Evolutionary conservation across 805 yeast species (phyloP).

Genomic region (Maudiozyma turicensis): DNA sequence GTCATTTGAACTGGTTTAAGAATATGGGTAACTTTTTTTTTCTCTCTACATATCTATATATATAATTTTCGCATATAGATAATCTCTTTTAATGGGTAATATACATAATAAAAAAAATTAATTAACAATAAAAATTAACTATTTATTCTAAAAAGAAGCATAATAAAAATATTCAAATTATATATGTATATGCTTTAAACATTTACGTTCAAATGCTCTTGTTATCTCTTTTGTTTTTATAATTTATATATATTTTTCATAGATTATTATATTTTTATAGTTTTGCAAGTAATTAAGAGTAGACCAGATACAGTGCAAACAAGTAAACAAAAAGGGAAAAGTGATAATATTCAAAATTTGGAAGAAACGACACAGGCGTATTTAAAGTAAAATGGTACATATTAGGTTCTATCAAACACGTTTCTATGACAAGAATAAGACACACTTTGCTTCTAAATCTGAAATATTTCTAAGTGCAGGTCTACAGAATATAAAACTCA

Average conservation of each 20-base stretch:
- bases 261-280: neutral
- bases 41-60: neutral
- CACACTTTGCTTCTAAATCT: no score
- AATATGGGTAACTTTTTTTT: slow-evolving; percentile 1
- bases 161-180: no score
- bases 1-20: neutral
- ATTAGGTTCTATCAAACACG: no score
- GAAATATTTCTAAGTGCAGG: no score
- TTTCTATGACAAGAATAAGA: no score
- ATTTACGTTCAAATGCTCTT: no score
- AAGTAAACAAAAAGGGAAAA: neutral
- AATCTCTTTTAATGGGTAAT: neutral
- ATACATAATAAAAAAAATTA: neutral
- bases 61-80: neutral
- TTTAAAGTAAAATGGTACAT: neutral
- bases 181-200: no score
- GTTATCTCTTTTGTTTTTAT: neutral
- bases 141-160: no score
- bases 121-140: neutral
- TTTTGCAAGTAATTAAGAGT: neutral
- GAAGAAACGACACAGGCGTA: no score
- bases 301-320: neutral
- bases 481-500: no score
- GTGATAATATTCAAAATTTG: neutral
- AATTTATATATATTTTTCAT: neutral